Conservation (phyloP, 2,329 filamentous ascomycete species). For the Penicillium palitans region DNA sequence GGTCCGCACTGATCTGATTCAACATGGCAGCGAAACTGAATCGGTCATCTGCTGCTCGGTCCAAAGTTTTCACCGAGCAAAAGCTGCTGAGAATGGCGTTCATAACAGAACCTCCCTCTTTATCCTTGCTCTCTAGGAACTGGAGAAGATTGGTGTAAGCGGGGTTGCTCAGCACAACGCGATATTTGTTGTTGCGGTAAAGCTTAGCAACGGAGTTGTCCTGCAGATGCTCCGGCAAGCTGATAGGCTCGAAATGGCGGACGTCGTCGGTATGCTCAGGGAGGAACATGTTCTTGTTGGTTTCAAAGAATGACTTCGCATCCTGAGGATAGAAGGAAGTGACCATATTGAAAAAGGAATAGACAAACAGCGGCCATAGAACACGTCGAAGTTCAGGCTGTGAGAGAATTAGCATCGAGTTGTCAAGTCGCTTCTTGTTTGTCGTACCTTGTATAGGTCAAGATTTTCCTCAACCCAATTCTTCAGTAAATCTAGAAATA, state of each 20-base stretch:
- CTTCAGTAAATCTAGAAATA: conserved; percentile 60
- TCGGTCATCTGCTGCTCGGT: conserved; percentile 59
- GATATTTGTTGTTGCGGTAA: conserved; percentile 84
- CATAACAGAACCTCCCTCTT: conserved; percentile 76
- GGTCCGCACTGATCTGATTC: conserved; percentile 53
- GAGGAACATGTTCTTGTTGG: conserved; percentile 69
- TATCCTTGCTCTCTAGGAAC: conserved; percentile 83
- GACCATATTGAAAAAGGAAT: conserved; percentile 82
- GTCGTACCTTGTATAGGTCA: conserved; percentile 81
- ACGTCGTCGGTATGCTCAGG: conserved; percentile 78
- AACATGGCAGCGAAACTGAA: conserved; percentile 62
- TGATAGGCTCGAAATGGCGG: conserved; percentile 70
- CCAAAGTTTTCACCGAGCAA: conserved; percentile 60
- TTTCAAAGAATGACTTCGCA: conserved; percentile 69
- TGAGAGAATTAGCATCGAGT: conserved; percentile 12
- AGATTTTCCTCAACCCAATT: conserved; percentile 89
- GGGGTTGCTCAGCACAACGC: conserved; percentile 82
- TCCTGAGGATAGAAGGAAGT: conserved; percentile 70
- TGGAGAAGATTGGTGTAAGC: conserved; percentile 80
- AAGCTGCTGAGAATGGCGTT: conserved; percentile 68
- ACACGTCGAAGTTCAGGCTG: conserved; percentile 84
- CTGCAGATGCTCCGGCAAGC: conserved; percentile 72
- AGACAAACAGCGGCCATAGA: conserved; percentile 91
- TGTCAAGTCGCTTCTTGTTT: not conserved
- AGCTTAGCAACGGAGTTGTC: conserved; percentile 76